These are phyloP conservation scores for Kwoniella dejecticola DNA, from an alignment of 768 basidiomycete species.

Conservation along the genomic window DNA sequence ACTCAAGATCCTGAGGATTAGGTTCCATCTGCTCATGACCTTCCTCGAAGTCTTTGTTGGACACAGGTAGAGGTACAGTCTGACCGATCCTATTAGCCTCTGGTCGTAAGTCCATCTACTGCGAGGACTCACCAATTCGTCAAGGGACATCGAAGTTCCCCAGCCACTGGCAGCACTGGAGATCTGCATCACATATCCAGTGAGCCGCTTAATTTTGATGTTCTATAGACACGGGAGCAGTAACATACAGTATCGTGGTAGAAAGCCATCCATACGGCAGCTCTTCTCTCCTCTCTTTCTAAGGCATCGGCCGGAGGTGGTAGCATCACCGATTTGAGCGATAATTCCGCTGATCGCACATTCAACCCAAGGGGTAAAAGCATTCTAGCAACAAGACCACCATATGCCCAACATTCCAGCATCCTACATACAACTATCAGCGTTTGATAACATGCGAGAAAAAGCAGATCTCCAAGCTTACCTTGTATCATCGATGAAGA, in stretches of 20 bases:
- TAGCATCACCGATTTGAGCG: conserved; percentile 49
- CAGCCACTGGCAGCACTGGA: conserved; percentile 47
- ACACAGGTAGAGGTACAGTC: conserved; percentile 42
- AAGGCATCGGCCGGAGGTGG: conserved; percentile 46
- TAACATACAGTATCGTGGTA: conserved; percentile 48
- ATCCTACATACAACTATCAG: conserved; percentile 24
- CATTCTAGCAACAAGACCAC: conserved; percentile 48
- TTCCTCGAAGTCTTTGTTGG: conserved; percentile 32
- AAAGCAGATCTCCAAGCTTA: not conserved
- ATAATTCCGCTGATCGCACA: conserved; percentile 44
- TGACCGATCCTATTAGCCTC: too few relatives aligned
- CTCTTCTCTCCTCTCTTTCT: conserved; percentile 51
- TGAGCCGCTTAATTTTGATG: too few relatives aligned
- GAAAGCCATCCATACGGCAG: conserved; percentile 51
- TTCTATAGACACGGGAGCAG: too few relatives aligned
- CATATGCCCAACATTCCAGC: conserved; percentile 51
- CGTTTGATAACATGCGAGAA: not conserved
- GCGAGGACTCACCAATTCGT: conserved; percentile 48
- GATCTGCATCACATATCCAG: too few relatives aligned
- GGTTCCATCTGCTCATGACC: conserved; percentile 35
- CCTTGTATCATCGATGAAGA: conserved; percentile 48
- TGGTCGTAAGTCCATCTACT: too few relatives aligned
- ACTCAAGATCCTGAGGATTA: conserved; percentile 50
- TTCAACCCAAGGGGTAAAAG: conserved; percentile 46
- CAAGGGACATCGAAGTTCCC: conserved; percentile 47